A percentile compares a stretch with the other conserved stretches of the same genome.
These are phyloP conservation scores for Chaetomium strumarium DNA, from an alignment of 2,329 filamentous ascomycete genomes.

Conservation along the genomic window DNA sequence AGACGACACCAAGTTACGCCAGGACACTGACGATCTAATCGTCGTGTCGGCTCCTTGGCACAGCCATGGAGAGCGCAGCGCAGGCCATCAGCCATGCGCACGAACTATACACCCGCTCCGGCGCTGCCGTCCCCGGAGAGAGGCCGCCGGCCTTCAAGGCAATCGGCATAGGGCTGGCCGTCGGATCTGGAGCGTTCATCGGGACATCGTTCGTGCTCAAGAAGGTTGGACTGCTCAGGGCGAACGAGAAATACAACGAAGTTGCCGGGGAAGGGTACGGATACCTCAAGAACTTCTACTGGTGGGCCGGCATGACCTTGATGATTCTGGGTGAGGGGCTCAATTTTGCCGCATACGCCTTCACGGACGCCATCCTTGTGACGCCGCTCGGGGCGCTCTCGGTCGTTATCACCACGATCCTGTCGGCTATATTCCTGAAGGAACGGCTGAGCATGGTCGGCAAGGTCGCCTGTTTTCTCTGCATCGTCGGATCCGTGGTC, in stretches of 20 bases:
- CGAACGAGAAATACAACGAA: slow-evolving; percentile 95
- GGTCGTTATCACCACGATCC: slow-evolving; percentile 84
- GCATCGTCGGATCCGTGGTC: slow-evolving; percentile 85
- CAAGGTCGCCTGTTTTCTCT: slow-evolving; percentile 92
- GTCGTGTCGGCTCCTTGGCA: slow-evolving; percentile 17
- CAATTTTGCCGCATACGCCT: slow-evolving; percentile 96
- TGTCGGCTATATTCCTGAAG: slow-evolving; percentile 93
- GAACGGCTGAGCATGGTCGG: slow-evolving; percentile 92
- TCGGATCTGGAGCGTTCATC: slow-evolving; percentile 87
- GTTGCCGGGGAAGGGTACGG: slow-evolving; percentile 94
- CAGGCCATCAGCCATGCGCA: slow-evolving; percentile 30
- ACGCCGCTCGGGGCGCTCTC: slow-evolving; percentile 86
- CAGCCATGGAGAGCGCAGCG: slow-evolving; percentile 27
- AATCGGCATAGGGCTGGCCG: slow-evolving; percentile 77
- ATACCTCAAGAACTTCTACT: slow-evolving; percentile 89
- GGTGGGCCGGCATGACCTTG: slow-evolving; percentile 93
- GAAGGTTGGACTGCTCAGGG: slow-evolving; percentile 83
- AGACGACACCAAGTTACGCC: neutral
- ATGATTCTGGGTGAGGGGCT: slow-evolving; percentile 97
- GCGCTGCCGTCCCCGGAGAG: slow-evolving; percentile 23
- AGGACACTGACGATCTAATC: slow-evolving; percentile 15
- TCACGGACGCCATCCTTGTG: slow-evolving; percentile 92
- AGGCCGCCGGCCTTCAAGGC: slow-evolving; percentile 65
- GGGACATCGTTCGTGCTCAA: slow-evolving; percentile 93
- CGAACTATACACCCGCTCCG: slow-evolving; percentile 38